These are phyloP conservation scores for Euphorbia tirucalli DNA, from an alignment of 345 rosid genomes.

Conservation along the genomic window DNA sequence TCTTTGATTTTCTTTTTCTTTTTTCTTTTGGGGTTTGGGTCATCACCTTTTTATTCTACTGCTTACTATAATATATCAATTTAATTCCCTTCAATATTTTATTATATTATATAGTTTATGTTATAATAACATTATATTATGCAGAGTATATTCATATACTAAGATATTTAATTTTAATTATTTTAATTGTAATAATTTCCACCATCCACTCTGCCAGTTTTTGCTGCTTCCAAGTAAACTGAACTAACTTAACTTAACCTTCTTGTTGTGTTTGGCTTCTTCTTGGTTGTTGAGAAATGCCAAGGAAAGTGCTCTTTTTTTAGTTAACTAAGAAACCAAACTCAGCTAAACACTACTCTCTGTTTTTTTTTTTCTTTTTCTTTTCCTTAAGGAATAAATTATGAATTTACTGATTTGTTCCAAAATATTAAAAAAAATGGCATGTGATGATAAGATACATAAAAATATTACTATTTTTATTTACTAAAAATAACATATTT, in stretches of 20 bases:
- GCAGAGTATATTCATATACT: neutral
- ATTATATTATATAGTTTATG: neutral
- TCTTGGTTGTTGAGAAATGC: conserved; percentile 10
- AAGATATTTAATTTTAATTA: neutral
- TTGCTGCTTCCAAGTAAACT: conserved; percentile 11
- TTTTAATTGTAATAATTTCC: neutral
- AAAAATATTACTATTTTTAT: too few relatives aligned
- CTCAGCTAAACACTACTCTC: neutral
- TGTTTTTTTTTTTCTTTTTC: neutral
- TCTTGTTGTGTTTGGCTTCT: neutral
- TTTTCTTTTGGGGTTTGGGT: neutral
- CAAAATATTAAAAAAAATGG: too few relatives aligned
- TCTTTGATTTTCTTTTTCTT: neutral
- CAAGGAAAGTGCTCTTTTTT: conserved; percentile 2
- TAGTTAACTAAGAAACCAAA: neutral
- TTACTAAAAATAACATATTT: too few relatives aligned
- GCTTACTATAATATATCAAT: neutral
- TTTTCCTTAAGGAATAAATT: neutral
- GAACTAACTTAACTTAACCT: neutral
- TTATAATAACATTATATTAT: too few relatives aligned
- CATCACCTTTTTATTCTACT: neutral
- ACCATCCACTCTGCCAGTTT: neutral
- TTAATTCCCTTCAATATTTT: too few relatives aligned
- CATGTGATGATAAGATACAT: too few relatives aligned
- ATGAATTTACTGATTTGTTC: too few relatives aligned